Base-by-base conservation (phyloP, 306 rosid species). In the Pyrus betulifolia region DNA sequence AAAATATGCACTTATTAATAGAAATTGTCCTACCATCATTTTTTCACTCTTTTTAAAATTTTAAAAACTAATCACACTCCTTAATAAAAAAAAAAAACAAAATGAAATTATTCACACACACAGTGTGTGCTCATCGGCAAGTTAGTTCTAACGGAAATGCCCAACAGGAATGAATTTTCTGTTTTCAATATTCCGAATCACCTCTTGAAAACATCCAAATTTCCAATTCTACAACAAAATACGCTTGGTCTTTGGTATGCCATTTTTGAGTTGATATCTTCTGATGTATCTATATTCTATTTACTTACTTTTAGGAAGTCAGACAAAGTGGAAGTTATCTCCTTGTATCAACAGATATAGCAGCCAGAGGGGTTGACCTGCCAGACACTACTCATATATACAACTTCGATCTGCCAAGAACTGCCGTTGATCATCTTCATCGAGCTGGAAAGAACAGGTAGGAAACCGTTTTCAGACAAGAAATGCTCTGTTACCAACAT, bases 381-480 rank as follows among this genome's bases (percentile, higher is more conserved):
- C 97, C 92, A 19, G 94, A 95, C 81, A 92, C 92, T 79, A 90
- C 97, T 70, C 96, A 90, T 83, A 92, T 90, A 68, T 95, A 90
- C 93, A 95, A 95, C 85, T 88, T 85, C 74, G 92, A 95, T 82
- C 86, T 88, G 22, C 98, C 98, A 38, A 91, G 85, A 84, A 89
- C 87, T 75, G 93, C 89, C 42, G 33, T 84, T 21, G 97, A 90
- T 86, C 92, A 92, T 82, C 96, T 95, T 85, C 98, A 95, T 77
- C 96, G 97, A 59, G 98, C 98, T 27, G 97, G 98, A 73, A 73
- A 85, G 98, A 78, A 84, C 98, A 6, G 91, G 98, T 72, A 90
- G 97, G 82, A 92, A 90, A 72, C 98, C 97, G 30, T 90, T 95
- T 84, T 95, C 97, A 44, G 83, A 86, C 73, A 54, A 80, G 71